These are phyloP conservation scores for Umbelopsis sp. DNA, from an alignment of 371 early-diverging fungal genomes.

Conservation along the genomic window DNA sequence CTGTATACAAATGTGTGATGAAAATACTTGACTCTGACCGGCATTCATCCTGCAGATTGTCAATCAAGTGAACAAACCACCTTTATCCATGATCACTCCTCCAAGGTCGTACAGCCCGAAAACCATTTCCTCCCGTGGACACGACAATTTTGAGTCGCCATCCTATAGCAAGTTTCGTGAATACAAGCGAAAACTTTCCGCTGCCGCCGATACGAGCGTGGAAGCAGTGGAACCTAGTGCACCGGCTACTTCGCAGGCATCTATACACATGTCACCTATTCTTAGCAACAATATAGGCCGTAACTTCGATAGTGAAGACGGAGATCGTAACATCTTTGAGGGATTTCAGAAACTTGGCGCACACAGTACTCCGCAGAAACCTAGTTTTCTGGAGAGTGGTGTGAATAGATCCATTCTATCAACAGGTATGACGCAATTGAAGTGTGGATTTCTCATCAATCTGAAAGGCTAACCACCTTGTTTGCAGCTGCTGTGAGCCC, in stretches of 20 bases:
- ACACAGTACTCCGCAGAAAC: neutral
- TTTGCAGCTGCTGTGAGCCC: neutral
- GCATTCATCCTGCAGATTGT: neutral
- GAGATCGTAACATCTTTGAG: neutral
- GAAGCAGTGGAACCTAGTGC: neutral
- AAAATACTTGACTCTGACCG: neutral
- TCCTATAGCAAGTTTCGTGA: neutral
- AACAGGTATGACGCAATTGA: neutral
- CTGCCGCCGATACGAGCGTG: neutral
- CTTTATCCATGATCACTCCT: conserved; percentile 11
- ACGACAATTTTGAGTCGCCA: conserved; percentile 2
- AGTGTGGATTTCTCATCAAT: neutral
- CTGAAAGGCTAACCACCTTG: neutral
- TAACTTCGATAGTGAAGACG: neutral
- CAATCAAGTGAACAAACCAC: conserved; percentile 5
- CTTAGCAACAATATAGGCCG: neutral
- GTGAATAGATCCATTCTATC: neutral
- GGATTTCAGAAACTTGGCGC: neutral
- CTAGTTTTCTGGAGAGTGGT: neutral
- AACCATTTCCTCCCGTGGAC: neutral
- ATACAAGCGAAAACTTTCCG: neutral
- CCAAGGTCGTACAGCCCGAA: neutral
- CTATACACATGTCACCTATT: neutral
- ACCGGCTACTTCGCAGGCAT: neutral
- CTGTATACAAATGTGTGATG: neutral